Evolutionary conservation across 1,284 basidiomycete genomes (phyloP).

Genomic region (Leccinum subspadiceum): DNA sequence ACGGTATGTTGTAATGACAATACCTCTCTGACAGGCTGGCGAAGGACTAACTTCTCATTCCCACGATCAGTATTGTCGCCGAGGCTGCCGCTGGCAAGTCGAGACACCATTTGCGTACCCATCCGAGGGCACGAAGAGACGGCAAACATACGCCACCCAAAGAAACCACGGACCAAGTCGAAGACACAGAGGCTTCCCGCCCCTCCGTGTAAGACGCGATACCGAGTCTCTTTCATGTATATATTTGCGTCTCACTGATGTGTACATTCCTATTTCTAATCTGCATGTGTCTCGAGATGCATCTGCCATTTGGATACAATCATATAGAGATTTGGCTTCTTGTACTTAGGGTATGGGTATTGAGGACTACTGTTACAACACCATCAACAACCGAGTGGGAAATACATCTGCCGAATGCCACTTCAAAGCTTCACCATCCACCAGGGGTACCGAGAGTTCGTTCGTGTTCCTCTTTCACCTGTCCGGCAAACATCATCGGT

Average conservation of each 20-base stretch:
- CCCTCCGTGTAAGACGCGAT: conserved; percentile 14
- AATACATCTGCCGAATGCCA: conserved; percentile 7
- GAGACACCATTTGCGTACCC: conserved; percentile 47
- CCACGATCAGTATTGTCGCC: conserved; percentile 58
- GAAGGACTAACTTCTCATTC: conserved; percentile 1
- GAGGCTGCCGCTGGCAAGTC: conserved; percentile 67
- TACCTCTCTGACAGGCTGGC: not conserved
- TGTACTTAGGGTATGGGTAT: conserved; percentile 10
- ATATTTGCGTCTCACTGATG: conserved; percentile 14
- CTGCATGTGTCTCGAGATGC: conserved; percentile 11
- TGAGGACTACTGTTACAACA: conserved; percentile 20
- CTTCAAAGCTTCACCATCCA: not conserved
- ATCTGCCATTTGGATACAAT: conserved; percentile 16
- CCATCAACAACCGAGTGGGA: not conserved
- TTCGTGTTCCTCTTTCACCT: conserved; percentile 37
- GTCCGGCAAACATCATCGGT: not conserved
- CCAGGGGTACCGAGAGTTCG: conserved; percentile 11
- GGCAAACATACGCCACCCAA: conserved; percentile 26
- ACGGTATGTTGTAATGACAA: conserved; percentile 45
- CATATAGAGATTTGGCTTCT: conserved; percentile 7
- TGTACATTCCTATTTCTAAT: conserved; percentile 21
- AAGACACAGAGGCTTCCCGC: conserved; percentile 14
- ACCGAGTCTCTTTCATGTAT: conserved; percentile 13
- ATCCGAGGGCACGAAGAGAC: conserved; percentile 40
- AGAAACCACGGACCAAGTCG: conserved; percentile 18